Evolutionary conservation across 345 rosid genomes (phyloP).

Genomic region (Citropsis articulata): DNA sequence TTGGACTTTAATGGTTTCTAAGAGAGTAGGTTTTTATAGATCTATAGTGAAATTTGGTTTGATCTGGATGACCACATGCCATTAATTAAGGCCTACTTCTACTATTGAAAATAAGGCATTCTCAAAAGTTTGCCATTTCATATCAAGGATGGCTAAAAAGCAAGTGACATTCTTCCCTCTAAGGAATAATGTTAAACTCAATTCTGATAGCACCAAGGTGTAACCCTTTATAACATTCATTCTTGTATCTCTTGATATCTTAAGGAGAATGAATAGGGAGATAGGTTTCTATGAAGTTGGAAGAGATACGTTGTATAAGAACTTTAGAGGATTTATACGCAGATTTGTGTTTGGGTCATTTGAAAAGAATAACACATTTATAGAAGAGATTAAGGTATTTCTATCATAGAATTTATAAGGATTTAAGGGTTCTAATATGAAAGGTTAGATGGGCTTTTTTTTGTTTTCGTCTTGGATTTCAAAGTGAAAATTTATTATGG

Average conservation of each 20-base stretch:
- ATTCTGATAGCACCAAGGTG: neutral
- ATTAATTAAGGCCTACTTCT: no score
- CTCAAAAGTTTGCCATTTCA: neutral
- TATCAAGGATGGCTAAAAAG: no score
- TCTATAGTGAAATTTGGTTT: no score
- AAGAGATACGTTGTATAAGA: neutral
- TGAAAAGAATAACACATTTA: neutral
- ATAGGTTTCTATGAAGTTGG: neutral
- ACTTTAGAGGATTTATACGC: neutral
- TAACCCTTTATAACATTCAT: neutral
- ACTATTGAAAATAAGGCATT: neutral
- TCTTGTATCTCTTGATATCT: no score
- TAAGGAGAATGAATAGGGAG: no score
- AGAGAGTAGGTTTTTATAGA: no score
- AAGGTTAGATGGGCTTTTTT: neutral
- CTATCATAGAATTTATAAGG: neutral
- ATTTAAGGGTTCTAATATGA: neutral
- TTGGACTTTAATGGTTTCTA: no score
- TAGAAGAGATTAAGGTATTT: neutral
- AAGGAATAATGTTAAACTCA: neutral
- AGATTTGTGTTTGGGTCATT: neutral
- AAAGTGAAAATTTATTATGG: neutral
- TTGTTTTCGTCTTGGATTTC: neutral
- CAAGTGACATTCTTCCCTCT: no score
- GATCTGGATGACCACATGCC: no score